Evolutionary conservation across 2,329 filamentous ascomycete genomes (phyloP).

Genomic region (Amphichorda felina): DNA sequence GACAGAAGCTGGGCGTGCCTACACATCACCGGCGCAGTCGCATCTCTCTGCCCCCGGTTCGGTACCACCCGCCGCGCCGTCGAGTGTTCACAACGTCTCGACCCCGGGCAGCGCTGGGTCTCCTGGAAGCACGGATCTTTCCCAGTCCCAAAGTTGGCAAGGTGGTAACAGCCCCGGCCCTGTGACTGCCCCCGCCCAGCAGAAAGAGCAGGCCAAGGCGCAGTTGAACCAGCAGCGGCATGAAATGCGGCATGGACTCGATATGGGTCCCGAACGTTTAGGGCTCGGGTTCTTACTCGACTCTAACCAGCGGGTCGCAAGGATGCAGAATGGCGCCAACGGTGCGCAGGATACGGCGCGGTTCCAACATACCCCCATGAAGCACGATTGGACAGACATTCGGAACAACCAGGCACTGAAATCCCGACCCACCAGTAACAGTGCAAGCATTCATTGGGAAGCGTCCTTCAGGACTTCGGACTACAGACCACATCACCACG

Average conservation of each 20-base stretch:
- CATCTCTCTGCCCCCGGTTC: conserved; percentile 11
- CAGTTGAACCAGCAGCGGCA: conserved; percentile 34
- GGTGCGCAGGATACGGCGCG: conserved; percentile 31
- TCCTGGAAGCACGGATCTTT: conserved; percentile 16
- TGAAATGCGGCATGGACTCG: conserved; percentile 40
- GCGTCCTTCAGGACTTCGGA: too few relatives aligned
- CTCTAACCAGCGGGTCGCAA: conserved; percentile 39
- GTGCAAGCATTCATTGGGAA: not conserved
- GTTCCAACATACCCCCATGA: conserved; percentile 35
- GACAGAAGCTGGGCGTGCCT: conserved; percentile 9
- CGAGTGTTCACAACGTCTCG: conserved; percentile 19
- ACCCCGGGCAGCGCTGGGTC: conserved; percentile 26
- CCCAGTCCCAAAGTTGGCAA: conserved; percentile 1
- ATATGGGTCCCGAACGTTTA: conserved; percentile 53
- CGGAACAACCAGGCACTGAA: conserved; percentile 12
- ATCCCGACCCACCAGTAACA: conserved; percentile 3
- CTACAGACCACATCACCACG: too few relatives aligned
- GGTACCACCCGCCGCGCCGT: conserved; percentile 2
- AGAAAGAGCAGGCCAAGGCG: conserved; percentile 5
- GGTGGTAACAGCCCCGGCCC: not conserved
- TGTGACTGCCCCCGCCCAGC: not conserved
- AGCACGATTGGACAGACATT: conserved; percentile 33
- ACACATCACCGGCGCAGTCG: conserved; percentile 18
- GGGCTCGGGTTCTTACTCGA: conserved; percentile 65
- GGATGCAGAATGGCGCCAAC: conserved; percentile 36